phyloP scores from a whole-genome alignment of 2,329 filamentous ascomycete genomes.

The Chaetoscypha palmicola region DNA sequence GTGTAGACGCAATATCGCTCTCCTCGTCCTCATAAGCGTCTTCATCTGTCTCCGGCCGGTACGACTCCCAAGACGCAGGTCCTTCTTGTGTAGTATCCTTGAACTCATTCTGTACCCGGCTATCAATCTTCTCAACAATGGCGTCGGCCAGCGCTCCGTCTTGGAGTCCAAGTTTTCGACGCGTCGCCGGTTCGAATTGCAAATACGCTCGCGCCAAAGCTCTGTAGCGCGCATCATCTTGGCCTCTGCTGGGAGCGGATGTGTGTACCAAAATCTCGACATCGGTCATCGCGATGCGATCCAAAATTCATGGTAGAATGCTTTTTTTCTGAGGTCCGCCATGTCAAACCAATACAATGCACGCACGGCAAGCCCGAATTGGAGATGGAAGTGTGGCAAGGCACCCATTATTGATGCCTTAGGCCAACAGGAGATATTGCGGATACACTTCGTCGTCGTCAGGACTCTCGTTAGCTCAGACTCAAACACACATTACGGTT shows the following conservation, averaged over 20 bases:
- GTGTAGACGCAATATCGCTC: slow-evolving; percentile 8
- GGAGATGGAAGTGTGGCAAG: not conserved
- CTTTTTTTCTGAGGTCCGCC: too few species aligned
- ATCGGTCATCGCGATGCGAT: slow-evolving; percentile 6
- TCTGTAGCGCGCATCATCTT: slow-evolving; percentile 29
- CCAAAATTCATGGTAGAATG: not conserved
- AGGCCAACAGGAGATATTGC: too few species aligned
- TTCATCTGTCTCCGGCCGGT: slow-evolving; percentile 15
- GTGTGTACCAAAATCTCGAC: slow-evolving; percentile 31
- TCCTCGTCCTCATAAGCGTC: slow-evolving; percentile 1
- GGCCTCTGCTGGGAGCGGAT: slow-evolving; percentile 27
- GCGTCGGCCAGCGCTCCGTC: slow-evolving; percentile 32
- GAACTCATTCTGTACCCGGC: slow-evolving; percentile 25
- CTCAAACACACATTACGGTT: too few species aligned
- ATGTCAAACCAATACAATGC: too few species aligned
- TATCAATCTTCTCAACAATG: slow-evolving; percentile 37
- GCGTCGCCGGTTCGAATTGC: slow-evolving; percentile 21
- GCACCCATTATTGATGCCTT: not conserved
- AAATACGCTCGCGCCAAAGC: slow-evolving; percentile 29
- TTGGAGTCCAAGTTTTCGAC: slow-evolving; percentile 8
- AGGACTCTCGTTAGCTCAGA: too few species aligned
- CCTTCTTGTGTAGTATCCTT: slow-evolving; percentile 16
- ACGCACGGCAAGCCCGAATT: too few species aligned
- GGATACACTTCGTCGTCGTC: too few species aligned
- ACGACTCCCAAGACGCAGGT: slow-evolving; percentile 23